Evolutionary conservation across 306 rosid genomes (phyloP).

Genomic region (Pterocarpus macrocarpus): DNA sequence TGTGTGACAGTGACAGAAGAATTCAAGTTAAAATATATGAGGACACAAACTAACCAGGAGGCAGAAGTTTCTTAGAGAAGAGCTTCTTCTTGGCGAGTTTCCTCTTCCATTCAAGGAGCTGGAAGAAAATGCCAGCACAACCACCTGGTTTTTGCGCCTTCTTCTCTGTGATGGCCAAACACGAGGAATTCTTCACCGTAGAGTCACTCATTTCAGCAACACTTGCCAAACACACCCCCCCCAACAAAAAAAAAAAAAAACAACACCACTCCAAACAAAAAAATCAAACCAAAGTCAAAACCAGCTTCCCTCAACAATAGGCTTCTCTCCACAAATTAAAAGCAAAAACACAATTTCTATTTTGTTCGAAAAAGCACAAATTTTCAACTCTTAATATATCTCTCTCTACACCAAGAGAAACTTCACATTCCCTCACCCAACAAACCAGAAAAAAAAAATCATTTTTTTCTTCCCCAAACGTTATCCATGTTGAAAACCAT

Average conservation of each 20-base stretch:
- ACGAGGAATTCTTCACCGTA: constrained; percentile 51
- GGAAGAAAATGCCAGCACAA: constrained; percentile 88
- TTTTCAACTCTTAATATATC: neutral
- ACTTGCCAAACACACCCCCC: constrained; percentile 37
- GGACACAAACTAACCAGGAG: constrained; percentile 66
- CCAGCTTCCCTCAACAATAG: constrained; percentile 34
- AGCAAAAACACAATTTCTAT: neutral
- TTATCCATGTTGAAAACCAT: neutral
- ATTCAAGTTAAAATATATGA: neutral
- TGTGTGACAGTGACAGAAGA: neutral
- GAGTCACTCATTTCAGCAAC: constrained; percentile 67
- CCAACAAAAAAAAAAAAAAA: neutral
- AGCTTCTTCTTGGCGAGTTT: constrained; percentile 83
- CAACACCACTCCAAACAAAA: neutral
- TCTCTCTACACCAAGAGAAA: neutral
- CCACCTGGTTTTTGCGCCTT: constrained; percentile 77
- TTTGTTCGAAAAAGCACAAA: neutral
- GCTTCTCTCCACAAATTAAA: constrained; percentile 28
- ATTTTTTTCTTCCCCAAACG: constrained; percentile 14
- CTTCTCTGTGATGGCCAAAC: constrained; percentile 75
- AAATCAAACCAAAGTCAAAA: neutral
- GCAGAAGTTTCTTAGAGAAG: constrained; percentile 81
- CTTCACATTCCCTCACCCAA: constrained; percentile 28
- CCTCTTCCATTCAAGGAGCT: constrained; percentile 93
- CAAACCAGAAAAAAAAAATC: neutral